phyloP scores from a whole-genome alignment of 164 flowering plant species.

The Vitis riparia region DNA sequence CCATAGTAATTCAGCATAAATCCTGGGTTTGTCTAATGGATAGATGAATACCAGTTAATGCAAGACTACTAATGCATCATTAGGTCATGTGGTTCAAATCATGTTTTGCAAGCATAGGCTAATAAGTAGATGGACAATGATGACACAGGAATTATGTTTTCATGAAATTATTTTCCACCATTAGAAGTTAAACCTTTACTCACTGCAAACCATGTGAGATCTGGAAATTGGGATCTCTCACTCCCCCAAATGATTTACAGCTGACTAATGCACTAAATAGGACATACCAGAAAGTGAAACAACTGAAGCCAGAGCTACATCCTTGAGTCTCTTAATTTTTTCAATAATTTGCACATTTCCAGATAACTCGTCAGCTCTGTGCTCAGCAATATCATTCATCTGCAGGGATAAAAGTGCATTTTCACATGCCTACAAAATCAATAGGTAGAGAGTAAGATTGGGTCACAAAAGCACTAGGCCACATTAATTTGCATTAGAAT shows the following conservation, averaged over 20 bases:
- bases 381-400: conserved; percentile 13
- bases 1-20: conserved; percentile 2
- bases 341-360: conserved; percentile 19
- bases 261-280: neutral
- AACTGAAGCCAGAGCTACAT: conserved; percentile 33
- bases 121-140: neutral
- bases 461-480: neutral
- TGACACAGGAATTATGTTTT: too few relatives aligned
- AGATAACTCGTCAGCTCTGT: conserved; percentile 12
- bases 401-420: conserved; percentile 43
- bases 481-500: neutral
- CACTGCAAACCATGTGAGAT: neutral
- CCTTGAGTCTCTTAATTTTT: conserved; percentile 47
- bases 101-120: neutral
- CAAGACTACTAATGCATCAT: neutral
- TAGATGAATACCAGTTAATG: too few relatives aligned
- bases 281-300: conserved; percentile 54
- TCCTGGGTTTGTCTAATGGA: neutral
- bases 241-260: neutral
- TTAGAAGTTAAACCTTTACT: neutral
- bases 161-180: neutral
- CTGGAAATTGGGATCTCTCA: neutral
- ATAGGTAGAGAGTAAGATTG: neutral
- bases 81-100: neutral
- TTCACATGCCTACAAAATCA: conserved; percentile 55